phyloP scores from a whole-genome alignment of 148 eudicot genomes.

The Rhododendron mucronatum region DNA sequence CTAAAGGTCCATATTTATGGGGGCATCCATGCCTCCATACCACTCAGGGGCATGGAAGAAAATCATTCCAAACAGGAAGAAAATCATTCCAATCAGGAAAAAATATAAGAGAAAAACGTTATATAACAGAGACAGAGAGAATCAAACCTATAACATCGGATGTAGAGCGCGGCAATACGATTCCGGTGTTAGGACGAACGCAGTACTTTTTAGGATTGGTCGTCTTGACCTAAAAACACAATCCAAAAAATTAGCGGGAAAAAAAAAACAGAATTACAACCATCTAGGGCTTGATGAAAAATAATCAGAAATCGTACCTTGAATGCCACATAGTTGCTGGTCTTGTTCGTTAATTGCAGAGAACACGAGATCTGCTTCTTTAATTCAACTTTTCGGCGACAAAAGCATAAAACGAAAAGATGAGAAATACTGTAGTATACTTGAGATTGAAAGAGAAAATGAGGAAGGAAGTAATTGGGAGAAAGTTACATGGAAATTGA shows the following conservation, averaged over 20 bases:
- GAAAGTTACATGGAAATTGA: conserved; percentile 56
- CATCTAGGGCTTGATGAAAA: background rate
- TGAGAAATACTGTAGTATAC: conserved; percentile 3
- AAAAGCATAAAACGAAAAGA: conserved; percentile 9
- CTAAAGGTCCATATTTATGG: too few species aligned
- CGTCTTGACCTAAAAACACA: conserved; percentile 61
- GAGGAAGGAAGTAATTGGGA: background rate
- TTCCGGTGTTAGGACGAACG: conserved; percentile 78
- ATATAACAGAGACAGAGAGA: background rate
- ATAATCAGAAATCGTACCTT: conserved; percentile 45
- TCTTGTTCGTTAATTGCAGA: conserved; percentile 66
- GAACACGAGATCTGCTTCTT: conserved; percentile 94
- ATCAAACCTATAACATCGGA: conserved; percentile 56
- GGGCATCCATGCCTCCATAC: too few species aligned
- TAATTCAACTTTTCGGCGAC: conserved; percentile 53
- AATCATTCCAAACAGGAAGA: background rate
- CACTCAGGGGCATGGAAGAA: too few species aligned
- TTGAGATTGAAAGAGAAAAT: background rate
- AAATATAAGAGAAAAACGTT: background rate
- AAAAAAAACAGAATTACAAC: background rate
- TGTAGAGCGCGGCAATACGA: conserved; percentile 65
- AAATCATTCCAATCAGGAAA: background rate
- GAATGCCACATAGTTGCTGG: conserved; percentile 70
- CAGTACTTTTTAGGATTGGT: conserved; percentile 94
- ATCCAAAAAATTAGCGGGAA: background rate